Base-by-base conservation (phyloP, 345 rosid genomes). In the Trapa bicornis region DNA sequence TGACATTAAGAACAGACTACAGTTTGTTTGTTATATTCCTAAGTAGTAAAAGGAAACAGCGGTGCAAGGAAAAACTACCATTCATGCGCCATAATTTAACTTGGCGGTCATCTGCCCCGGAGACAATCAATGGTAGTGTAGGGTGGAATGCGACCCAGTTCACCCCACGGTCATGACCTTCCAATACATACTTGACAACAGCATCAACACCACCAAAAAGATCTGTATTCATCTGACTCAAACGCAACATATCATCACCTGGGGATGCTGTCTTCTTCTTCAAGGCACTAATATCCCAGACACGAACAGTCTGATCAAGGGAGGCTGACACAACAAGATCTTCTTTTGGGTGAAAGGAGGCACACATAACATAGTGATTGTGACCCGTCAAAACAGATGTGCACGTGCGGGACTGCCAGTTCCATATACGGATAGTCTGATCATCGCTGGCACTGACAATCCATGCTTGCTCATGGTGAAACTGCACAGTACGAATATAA, bases 291-390 rank as follows among this genome's bases (percentile, higher is more conserved):
- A 22, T 22, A 22, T 22, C 29, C 29, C 29, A 22, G 29, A 22
- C 29, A 22, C 29, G 29, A 22, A 22, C 29, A 22, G 29, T 22
- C 29, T 22, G 29, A 22, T 22, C 29, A 22, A 22, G 78, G 70
- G 99, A 94, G 11, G 96, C 99, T 16, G 97, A 91, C 29, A 94
- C 99, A 39, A 94, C 91, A 41, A 94, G 91, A 76, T 94, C 99
- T 70, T 94, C 99, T 72, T 91, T 94, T 42, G 90, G 96, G 73
- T 94, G 99, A 78, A 91, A 94, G 54, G 90, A 81, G 64, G 99
- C 99, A 78, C 97, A 91, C 99, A 94, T 94, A 29, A 94, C 97
- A 84, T 94, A 94, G 74, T 94, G 97, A 71, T 91, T 89, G 81
- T 94, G 97, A 22, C 29, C 29, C 29, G 29, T 22, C 29, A 22